Base-by-base conservation (phyloP, 139 green algal species). In the Auxenochlorella pyrenoidosa region DNA sequence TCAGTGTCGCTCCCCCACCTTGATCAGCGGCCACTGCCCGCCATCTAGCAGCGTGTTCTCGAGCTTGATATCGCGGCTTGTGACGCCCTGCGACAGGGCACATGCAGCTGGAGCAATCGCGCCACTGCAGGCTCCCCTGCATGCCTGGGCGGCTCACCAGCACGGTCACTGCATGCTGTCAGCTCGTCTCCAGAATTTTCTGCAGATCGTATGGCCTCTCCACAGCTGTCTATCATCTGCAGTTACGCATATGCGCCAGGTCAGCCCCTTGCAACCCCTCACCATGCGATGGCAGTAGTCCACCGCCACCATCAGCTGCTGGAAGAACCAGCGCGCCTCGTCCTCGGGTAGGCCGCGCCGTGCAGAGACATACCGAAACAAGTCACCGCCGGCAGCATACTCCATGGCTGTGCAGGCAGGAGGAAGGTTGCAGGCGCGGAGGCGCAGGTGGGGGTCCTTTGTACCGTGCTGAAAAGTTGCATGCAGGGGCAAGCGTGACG, bases 301-400 rank as follows among this genome's bases (percentile, higher is more conserved):
- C 51, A 99, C 92, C 40, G 95, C 96, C 3, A 98, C 94, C 21
- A 99, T 95, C 3, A 99, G 94, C 93, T 99, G 97, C 93, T 99
- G 97, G 91, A 99, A 99, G 90, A 99, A 99, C 95, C 96, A 99
- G 26, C 98, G 93, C 19, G 97, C 97, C 82, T 99, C 97, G 12
- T 95, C 93, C 91, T 99, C 98, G 36, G 94, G 94, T 43, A 99
- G 95, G 18, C 95, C 92, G 38, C 94, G 93, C 30, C 94, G 94
- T 0, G 93, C 90, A 78, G 96, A 95, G 34, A 99, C 96, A 54
- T 96, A 94, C 30, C 71, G 66, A 83, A 96, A 94, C 36, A 97
- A 70, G 84, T 98, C 93, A 10, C 94, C 95, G 12, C 95, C 94
- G 13, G 93, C 88, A 8, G 93, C 94, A 89, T 93, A 95, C 89